Conservation (phyloP, 495 filamentous ascomycete genomes). For the Margaritispora aquatica region DNA sequence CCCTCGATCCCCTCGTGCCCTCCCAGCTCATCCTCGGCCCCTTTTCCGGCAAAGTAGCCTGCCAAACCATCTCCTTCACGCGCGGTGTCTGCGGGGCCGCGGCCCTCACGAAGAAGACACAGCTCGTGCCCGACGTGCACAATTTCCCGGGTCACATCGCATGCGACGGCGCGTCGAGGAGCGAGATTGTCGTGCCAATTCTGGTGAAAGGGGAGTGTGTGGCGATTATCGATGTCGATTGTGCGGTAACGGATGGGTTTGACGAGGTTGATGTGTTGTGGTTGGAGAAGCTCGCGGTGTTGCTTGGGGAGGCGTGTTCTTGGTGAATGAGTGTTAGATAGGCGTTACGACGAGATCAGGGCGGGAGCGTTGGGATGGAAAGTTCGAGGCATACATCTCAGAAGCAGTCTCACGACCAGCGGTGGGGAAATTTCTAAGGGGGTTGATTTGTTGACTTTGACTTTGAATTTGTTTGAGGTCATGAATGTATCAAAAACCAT, state of each 20-base stretch:
- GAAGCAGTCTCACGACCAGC: too few species aligned
- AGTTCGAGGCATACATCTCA: too few species aligned
- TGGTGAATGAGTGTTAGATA: slow-evolving; percentile 43
- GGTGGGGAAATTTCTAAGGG: too few species aligned
- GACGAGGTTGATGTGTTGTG: slow-evolving; percentile 64
- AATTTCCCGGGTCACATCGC: slow-evolving; percentile 86
- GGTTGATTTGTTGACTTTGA: too few species aligned
- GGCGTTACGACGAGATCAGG: too few species aligned
- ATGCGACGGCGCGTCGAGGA: slow-evolving; percentile 74
- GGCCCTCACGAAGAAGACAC: slow-evolving; percentile 53
- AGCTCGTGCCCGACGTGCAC: slow-evolving; percentile 70
- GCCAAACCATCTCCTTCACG: slow-evolving; percentile 75
- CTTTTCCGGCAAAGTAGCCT: slow-evolving; percentile 84
- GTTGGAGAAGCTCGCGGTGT: slow-evolving; percentile 61
- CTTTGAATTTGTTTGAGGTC: too few species aligned
- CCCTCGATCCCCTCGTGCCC: slow-evolving; percentile 54
- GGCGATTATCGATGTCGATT: slow-evolving; percentile 87
- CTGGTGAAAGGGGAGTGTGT: slow-evolving; percentile 50
- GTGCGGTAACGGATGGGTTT: slow-evolving; percentile 62
- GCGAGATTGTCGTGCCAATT: slow-evolving; percentile 90
- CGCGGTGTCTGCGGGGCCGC: slow-evolving; percentile 82
- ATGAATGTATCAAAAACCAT: too few species aligned
- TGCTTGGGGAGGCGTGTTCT: slow-evolving; percentile 65
- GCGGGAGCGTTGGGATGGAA: too few species aligned
- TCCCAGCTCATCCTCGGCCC: slow-evolving; percentile 71